Base-by-base conservation (phyloP, 164 flowering plant species). In the Houttuynia cordata region DNA sequence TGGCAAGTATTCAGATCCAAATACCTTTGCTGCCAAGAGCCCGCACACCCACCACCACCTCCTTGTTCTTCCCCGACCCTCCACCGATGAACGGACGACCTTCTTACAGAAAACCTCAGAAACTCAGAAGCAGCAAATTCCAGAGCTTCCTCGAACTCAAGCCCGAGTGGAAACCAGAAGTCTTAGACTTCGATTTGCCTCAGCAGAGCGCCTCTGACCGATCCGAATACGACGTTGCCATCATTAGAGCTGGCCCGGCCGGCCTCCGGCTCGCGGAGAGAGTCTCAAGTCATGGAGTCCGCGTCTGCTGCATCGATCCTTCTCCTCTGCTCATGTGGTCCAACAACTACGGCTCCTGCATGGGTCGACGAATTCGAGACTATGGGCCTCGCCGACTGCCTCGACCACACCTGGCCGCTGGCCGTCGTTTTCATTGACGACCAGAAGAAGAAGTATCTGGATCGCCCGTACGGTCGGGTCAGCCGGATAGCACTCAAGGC, bases 301-400 rank as follows among this genome's bases (percentile, higher is more conserved):
- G 64, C 60, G 96, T 84, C 17, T 86, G 92, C 47, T 79, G 83
- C 55, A 68, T 88, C 21, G 96, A 86, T 60, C 91, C 93, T 63
- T 76, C 84, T 0, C 96, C 96, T 0, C 82, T 83, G 20, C 76
- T 83, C 39, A 55, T 71, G 64, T 86, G 88, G 88, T 81, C 83
- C 60, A 84, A 88, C 53, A 88, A 86, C 68, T 86, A 86, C 56
- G 96, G 96, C 25, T 82, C 72, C 17, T 88, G n/a, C n/a, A n/a
- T n/a, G 96, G 96, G 83, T 84, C 22, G 96, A 88, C 67, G 96
- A 88, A 69, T 78, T 88, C 62, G 72, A 77, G 67, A 57, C 40
- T 42, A 57, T 84, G 73, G 85, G 75, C 12, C 80, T 88, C 22
- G 76, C 63, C 15, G 77, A 76, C 67, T 84, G 87, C 64, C 67